Evolutionary conservation across 2,329 filamentous ascomycete species (phyloP).

Genomic region (Aureobasidium sp.): DNA sequence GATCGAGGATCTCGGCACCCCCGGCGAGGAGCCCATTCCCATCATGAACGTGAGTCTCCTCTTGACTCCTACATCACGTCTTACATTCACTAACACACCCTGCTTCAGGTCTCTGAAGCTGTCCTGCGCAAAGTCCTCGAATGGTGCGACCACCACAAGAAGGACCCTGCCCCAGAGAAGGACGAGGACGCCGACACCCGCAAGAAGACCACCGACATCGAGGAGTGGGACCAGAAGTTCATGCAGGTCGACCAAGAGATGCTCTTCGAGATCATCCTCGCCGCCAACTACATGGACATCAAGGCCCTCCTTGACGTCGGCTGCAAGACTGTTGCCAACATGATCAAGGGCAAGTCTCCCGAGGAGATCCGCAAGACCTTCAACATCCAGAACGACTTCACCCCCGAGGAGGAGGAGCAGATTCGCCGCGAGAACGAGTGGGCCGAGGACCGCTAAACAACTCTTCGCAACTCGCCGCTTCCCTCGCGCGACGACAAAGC

Average conservation of each 20-base stretch:
- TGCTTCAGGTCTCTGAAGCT: conserved; percentile 65
- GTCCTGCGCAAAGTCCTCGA: conserved; percentile 95
- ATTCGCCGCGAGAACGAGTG: conserved; percentile 52
- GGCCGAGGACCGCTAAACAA: conserved; percentile 27
- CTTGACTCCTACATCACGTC: neutral
- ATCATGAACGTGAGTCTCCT: conserved; percentile 58
- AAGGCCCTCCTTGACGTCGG: conserved; percentile 96
- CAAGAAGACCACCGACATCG: conserved; percentile 98
- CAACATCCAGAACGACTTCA: conserved; percentile 99
- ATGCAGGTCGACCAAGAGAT: conserved; percentile 99
- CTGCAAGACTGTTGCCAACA: conserved; percentile 99
- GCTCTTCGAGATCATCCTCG: conserved; percentile 98
- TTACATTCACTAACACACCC: neutral
- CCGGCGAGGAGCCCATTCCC: conserved; percentile 62
- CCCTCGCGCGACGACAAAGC: neutral
- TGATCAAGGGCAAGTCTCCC: conserved; percentile 99
- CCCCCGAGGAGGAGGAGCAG: conserved; percentile 97
- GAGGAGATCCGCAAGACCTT: conserved; percentile 99
- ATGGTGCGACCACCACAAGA: conserved; percentile 94
- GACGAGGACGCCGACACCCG: conserved; percentile 90
- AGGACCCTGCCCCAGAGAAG: conserved; percentile 69
- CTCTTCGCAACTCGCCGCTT: neutral
- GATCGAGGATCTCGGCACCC: conserved; percentile 78
- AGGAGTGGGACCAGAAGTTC: conserved; percentile 99
- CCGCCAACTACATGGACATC: conserved; percentile 98